Evolutionary conservation across 495 filamentous ascomycete genomes (phyloP).

Genomic region (Clohesyomyces aquaticus): DNA sequence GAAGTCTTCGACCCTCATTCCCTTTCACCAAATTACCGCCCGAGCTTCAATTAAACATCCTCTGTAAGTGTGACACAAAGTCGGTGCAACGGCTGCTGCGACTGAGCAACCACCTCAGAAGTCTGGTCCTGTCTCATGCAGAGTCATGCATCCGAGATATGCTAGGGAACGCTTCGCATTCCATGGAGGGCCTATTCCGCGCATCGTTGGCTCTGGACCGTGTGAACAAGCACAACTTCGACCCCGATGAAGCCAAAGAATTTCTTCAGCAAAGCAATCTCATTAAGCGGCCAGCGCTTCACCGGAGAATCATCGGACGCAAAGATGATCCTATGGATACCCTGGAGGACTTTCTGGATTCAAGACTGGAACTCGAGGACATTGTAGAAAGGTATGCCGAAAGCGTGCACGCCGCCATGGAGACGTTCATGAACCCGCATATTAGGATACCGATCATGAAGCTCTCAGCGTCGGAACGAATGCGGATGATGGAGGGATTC

Average conservation of each 20-base stretch:
- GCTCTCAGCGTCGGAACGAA: constrained; percentile 6
- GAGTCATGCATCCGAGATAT: constrained; percentile 10
- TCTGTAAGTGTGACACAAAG: constrained; percentile 16
- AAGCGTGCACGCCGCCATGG: constrained; percentile 8
- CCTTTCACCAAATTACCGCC: constrained; percentile 11
- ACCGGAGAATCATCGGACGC: background rate
- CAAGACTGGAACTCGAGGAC: background rate
- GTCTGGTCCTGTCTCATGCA: constrained; percentile 2
- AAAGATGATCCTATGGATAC: background rate
- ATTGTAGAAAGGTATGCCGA: constrained; percentile 7
- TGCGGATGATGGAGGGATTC: background rate
- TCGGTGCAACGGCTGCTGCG: constrained; percentile 9
- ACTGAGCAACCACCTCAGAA: constrained; percentile 3
- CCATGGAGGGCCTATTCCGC: background rate
- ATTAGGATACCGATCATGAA: constrained; percentile 4
- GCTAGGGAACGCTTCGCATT: background rate
- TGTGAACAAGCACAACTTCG: background rate
- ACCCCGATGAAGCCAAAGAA: background rate
- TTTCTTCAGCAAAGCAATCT: constrained; percentile 1
- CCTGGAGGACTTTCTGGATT: background rate
- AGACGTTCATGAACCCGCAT: constrained; percentile 6
- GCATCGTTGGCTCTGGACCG: constrained; percentile 2
- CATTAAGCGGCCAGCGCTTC: background rate
- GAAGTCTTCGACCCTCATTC: background rate
- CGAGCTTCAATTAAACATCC: constrained; percentile 13